Conservation (phyloP, 1,284 basidiomycete species). For the Pseudozyma sp. region DNA sequence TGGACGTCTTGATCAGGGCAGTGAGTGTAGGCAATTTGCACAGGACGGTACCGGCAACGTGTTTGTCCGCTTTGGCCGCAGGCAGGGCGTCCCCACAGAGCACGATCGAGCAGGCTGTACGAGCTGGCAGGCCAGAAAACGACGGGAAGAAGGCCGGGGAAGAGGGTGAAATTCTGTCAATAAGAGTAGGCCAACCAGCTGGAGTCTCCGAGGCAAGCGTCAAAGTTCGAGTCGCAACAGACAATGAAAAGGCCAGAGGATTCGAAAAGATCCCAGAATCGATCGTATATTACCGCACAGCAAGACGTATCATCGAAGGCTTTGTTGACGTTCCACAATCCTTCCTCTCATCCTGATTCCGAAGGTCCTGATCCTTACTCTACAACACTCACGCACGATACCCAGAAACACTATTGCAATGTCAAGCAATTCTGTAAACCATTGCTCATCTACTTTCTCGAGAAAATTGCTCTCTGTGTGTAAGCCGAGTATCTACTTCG, state of each 20-base stretch:
- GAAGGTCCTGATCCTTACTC: neutral
- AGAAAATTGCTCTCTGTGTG: neutral
- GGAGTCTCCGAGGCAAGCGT: slow-evolving; percentile 58
- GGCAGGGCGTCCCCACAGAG: slow-evolving; percentile 41
- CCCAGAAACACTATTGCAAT: neutral
- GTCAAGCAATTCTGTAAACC: too few species aligned
- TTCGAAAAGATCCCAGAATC: slow-evolving; percentile 25
- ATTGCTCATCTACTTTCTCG: too few species aligned
- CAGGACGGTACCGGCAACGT: slow-evolving; percentile 62
- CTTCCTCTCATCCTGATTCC: slow-evolving; percentile 3
- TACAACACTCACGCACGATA: neutral
- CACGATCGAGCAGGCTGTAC: slow-evolving; percentile 38
- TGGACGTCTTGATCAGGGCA: slow-evolving; percentile 60
- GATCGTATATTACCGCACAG: slow-evolving; percentile 60
- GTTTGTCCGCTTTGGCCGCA: slow-evolving; percentile 59
- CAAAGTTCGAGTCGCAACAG: slow-evolving; percentile 10
- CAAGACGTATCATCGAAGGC: slow-evolving; percentile 60
- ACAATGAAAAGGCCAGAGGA: slow-evolving; percentile 1
- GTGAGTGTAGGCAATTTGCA: slow-evolving; percentile 63
- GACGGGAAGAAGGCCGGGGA: neutral
- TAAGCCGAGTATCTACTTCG: neutral
- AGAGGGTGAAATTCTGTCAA: slow-evolving; percentile 18
- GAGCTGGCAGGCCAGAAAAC: neutral
- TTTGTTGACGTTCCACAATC: slow-evolving; percentile 34
- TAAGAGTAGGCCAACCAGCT: slow-evolving; percentile 65